Base-by-base conservation (phyloP, 164 flowering plant genomes). In the Nymphaea thermarum region DNA sequence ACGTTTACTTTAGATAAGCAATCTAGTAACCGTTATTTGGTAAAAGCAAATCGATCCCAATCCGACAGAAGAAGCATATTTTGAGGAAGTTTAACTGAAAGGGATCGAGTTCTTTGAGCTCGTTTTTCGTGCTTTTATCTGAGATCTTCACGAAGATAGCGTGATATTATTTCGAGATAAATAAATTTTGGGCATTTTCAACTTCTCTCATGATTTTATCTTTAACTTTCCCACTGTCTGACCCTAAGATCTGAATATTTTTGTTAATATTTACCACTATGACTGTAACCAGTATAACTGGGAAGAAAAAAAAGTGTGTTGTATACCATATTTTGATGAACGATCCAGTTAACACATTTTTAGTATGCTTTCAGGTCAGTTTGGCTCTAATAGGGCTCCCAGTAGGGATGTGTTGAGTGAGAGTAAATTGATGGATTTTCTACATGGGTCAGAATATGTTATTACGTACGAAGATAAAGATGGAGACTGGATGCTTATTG, bases 401-500 rank as follows among this genome's bases (percentile, higher is more conserved):
- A 83, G 82, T 42, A 84, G 76, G 76, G 92, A 87, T 60, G 74
- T 70, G 65, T 71, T 82, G 74, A 83, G 86, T 69, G 91, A 86
- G 74, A 84, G 82, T 67, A 87, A 85, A 71, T 67, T 86, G 74
- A 81, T 79, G 75, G 97, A 91, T 79, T 87, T 86, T 66, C 68
- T 85, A 53, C 86, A 87, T 78, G 95, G 93, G 66, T 86, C 95
- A 43, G 97, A 91, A 60, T 87, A 86, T 81, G 97, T 86, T 62
- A 88, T 88, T 43, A 84, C 93, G 0, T 88, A 86, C 59, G 97
- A 88, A 79, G 93, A 88, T 73, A 87, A 87, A 78, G 94, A 87
- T 74, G 85, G 86, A 59, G 94, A 88, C 65, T 91, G 94, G 93
- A 87, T 91, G 93, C 93, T 87, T 70, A 89, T 91, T 43, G 97